phyloP scores from a whole-genome alignment of 31 red algal genomes.

The Bonnemaisonia californica region DNA sequence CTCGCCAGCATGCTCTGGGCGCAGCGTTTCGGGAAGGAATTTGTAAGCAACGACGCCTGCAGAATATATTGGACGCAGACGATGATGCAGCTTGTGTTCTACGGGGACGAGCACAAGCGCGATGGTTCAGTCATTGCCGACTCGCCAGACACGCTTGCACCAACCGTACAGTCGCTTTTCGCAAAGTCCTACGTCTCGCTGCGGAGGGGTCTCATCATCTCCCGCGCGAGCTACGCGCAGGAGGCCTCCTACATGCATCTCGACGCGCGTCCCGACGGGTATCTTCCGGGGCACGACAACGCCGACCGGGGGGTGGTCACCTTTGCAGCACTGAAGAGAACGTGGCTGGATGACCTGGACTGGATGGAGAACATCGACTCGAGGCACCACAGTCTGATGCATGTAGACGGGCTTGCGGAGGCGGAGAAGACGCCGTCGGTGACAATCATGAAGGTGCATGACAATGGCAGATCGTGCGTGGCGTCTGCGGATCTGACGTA shows the following conservation, averaged over 20 bases:
- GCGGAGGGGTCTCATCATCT: constrained; percentile 47
- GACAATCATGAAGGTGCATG: constrained; percentile 39
- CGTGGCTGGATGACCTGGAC: constrained; percentile 43
- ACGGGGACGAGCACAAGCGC: constrained; percentile 46
- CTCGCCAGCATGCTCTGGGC: constrained; percentile 41
- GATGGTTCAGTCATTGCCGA: constrained; percentile 3
- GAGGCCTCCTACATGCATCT: constrained; percentile 50
- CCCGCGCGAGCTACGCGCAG: constrained; percentile 26
- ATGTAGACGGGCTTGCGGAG: constrained; percentile 56
- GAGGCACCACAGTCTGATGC: constrained; percentile 44
- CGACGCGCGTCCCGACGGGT: constrained; percentile 44
- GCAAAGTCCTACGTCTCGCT: constrained; percentile 31
- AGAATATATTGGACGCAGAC: constrained; percentile 44
- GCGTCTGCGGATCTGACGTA: constrained; percentile 63
- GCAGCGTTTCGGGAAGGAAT: constrained; percentile 46
- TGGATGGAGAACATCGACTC: constrained; percentile 48
- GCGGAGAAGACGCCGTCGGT: constrained; percentile 51
- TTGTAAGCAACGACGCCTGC: constrained; percentile 35
- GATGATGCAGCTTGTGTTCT: constrained; percentile 37
- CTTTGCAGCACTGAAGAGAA: constrained; percentile 29
- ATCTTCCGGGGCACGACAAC: constrained; percentile 57
- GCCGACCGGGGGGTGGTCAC: constrained; percentile 51
- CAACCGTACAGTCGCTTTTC: constrained; percentile 10
- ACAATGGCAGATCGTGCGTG: constrained; percentile 10
- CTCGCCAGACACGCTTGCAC: constrained; percentile 28